Evolutionary conservation across 1,284 basidiomycete species (phyloP), one percentile per base, ranked within the genome.

Genomic region (Ustilago lituana): DNA sequence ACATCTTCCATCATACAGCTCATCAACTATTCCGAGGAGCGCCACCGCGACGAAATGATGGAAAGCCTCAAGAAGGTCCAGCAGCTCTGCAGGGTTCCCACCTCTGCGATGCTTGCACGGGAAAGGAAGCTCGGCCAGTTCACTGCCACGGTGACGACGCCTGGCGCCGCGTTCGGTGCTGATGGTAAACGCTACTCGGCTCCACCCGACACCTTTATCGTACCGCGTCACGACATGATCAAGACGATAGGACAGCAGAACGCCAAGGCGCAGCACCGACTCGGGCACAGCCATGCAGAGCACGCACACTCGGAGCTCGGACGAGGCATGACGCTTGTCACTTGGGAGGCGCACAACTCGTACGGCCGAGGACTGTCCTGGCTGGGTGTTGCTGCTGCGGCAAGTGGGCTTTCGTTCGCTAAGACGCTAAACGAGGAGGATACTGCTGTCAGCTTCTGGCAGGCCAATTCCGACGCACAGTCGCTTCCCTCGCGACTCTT

Each of bases 1-100:
- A 69, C 65, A 2, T 59, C 68, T 7, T 62, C 62, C 15, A 73
- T 74, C 49, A 59, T 74, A 59, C 60, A 73, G 32, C 58, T 63
- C 40, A 58, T 72, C 53, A 54, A 54, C 35, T 58, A 57, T 27
- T 67, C 68, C 22, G 68, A 72, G 22, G 68, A 67, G 19, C 55
- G 63, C 9, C 57, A 52, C 14, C 54, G 65, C 9, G 68, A 72
- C 35, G 68, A 62, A 38, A 62, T 72, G 62, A 63, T 72, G 54
- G 63, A 67, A 19, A 55, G 45, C n/a, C 57, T 72, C 40, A 66
- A 66, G 32, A 41, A 47, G 31, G 62, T 62, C 19, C 62, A 64
- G 33, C 51, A 41, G 20, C 55, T 60, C 10, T 60, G 57, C 36
- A 26, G 35, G 14, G 64, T 64, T 15, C 62, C 59, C 26, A 65